Percentiles rank a stretch among this genome's conserved stretches.
Conservation (phyloP, 2,329 filamentous ascomycete species). For the Byssochlamys sp. region DNA sequence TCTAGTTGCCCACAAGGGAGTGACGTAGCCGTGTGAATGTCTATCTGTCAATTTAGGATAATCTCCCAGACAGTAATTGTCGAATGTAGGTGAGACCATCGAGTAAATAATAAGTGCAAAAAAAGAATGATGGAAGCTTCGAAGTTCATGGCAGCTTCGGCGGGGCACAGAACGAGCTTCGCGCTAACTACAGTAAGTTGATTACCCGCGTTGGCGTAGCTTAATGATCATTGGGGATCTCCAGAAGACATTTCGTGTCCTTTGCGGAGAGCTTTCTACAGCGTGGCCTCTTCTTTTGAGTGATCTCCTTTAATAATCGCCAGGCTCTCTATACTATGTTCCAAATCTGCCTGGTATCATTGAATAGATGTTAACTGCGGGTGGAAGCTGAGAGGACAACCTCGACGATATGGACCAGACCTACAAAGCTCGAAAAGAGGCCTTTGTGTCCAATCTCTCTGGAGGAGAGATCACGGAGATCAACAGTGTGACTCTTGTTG, state of each 20-base stretch:
- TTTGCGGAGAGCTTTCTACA: not conserved
- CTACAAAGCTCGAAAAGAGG: slow-evolving; percentile 89
- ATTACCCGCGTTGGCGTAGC: not conserved
- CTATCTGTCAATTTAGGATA: too few species aligned
- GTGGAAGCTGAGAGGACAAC: not conserved
- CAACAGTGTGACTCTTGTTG: slow-evolving; percentile 73
- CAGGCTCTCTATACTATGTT: not conserved
- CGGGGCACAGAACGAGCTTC: not conserved
- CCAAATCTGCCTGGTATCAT: not conserved
- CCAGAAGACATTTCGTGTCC: not conserved
- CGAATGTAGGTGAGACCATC: not conserved
- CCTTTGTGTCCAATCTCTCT: slow-evolving; percentile 83
- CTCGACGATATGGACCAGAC: slow-evolving; percentile 33
- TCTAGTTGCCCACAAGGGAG: too few species aligned
- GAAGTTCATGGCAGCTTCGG: not conserved
- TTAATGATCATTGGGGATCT: not conserved
- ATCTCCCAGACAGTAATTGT: too few species aligned
- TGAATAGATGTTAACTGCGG: not conserved
- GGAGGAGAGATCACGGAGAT: slow-evolving; percentile 79
- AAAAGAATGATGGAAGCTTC: too few species aligned
- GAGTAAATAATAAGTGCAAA: not conserved
- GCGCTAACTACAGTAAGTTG: not conserved
- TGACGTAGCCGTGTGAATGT: too few species aligned
- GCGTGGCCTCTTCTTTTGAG: not conserved
- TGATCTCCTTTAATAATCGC: not conserved